Evolutionary conservation across 257 asterid species (phyloP), one percentile per base, ranked within the genome.

Genomic region (Rauvolfia tetraphylla): DNA sequence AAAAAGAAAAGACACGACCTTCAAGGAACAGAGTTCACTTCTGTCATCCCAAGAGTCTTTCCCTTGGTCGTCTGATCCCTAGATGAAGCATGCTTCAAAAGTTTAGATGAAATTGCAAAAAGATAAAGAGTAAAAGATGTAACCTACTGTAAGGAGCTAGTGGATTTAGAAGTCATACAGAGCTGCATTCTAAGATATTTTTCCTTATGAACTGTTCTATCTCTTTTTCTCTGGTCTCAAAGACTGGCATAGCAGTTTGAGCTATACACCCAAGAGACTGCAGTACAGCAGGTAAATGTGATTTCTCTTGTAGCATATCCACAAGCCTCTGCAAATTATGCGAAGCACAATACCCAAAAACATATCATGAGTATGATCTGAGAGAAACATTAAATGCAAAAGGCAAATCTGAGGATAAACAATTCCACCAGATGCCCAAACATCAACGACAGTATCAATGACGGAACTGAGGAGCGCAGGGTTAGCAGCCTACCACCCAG

Each of bases 221-320:
- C 86, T 91, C 97, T 44, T 77, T 89, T 78, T 95, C 99, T 86
- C 99, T 87, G 66, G 99, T 95, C 84, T 95, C 99, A 77, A 93
- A 95, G 78, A 95, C 97, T 65, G 99, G 89, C 98, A 91, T 93
- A 83, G 98, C 99, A 42, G 96, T 93, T 84, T 95, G 90, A 39
- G 98, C 98, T 83, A 95, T 91, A 84, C 99, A 95, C 73, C 99
- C 99, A 66, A 95, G 96, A 80, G 98, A 95, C 81, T 95, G 98
- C 33, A 95, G 91, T 49, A 95, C 99, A 85, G 99, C 96, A 76
- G 98, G 97, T 81, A 95, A 82, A 83, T 90, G 90, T 4, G 93
- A 85, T 86, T 90, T 95, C 83, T 95, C 98, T 80, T 83, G 91
- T 39, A 95, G 97, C 98, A 93, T 90, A 82, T 89, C 97, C 83